Percentiles rank a stretch among this genome's conserved stretches.
phyloP scores from a whole-genome alignment of 768 basidiomycete species.

The Rhizopogon salebrosus region DNA sequence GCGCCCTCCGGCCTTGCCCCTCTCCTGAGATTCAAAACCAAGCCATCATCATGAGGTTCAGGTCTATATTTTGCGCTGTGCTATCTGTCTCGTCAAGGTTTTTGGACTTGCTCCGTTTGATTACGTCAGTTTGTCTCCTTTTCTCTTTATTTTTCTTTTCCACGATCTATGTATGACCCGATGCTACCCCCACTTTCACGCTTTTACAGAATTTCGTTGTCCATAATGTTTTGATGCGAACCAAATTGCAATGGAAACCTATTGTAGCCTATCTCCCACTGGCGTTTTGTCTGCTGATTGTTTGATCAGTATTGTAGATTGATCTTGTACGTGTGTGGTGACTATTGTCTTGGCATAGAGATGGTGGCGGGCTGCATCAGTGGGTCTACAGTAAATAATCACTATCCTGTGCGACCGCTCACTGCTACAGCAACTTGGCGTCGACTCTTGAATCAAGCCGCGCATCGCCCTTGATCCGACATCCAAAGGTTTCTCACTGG shows the following conservation, averaged over 20 bases:
- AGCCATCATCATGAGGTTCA: conserved; percentile 35
- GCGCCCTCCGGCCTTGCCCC: conserved; percentile 78
- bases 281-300: neutral
- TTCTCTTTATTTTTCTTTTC: conserved; percentile 3
- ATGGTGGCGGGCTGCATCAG: too few species aligned
- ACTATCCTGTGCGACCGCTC: too few species aligned
- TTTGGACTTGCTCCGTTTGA: conserved; percentile 1
- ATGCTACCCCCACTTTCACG: conserved; percentile 5
- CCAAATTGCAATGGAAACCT: conserved; percentile 6
- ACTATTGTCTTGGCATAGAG: too few species aligned
- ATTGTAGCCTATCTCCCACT: conserved; percentile 14
- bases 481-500: too few species aligned
- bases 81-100: neutral
- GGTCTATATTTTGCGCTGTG: too few species aligned
- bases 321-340: too few species aligned
- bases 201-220: conserved; percentile 6
- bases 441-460: too few species aligned
- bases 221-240: conserved; percentile 12
- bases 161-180: conserved; percentile 14
- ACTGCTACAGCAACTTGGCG: too few species aligned
- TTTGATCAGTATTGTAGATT: neutral
- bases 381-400: neutral
- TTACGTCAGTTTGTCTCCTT: neutral
- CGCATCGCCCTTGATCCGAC: too few species aligned
- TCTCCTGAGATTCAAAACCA: conserved; percentile 74